A percentile compares a stretch with the other conserved stretches of the same genome.
Evolutionary conservation across 1,139 yeast species (phyloP).

Genomic region (Nakaseomyces sp.): DNA sequence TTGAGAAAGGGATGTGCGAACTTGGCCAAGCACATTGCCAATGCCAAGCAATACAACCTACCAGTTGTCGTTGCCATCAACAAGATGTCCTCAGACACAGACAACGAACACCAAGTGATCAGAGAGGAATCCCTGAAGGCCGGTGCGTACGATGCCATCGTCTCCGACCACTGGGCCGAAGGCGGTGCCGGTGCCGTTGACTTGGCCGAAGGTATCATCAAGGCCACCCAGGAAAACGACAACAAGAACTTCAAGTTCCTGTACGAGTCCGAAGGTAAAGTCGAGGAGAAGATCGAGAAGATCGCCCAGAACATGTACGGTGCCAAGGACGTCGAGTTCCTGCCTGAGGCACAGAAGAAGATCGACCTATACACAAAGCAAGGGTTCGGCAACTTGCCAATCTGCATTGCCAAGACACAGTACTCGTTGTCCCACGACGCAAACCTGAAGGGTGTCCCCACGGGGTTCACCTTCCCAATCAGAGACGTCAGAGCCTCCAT

Average conservation of each 20-base stretch:
- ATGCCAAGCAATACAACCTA: slow-evolving; percentile 78
- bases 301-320: slow-evolving; percentile 74
- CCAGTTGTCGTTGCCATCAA: slow-evolving; percentile 96
- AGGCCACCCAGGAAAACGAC: slow-evolving; percentile 47
- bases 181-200: slow-evolving; percentile 93
- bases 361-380: slow-evolving; percentile 57
- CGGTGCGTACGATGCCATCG: slow-evolving; percentile 93
- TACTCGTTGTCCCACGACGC: slow-evolving; percentile 78
- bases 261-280: slow-evolving; percentile 59
- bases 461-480: slow-evolving; percentile 68
- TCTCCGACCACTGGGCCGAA: slow-evolving; percentile 95
- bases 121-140: slow-evolving; percentile 78
- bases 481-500: slow-evolving; percentile 73
- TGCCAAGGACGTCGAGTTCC: slow-evolving; percentile 57
- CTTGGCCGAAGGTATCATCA: slow-evolving; percentile 77
- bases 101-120: slow-evolving; percentile 74
- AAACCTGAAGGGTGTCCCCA: slow-evolving; percentile 72
- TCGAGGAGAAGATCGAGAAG: slow-evolving; percentile 63
- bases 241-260: slow-evolving; percentile 56
- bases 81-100: slow-evolving; percentile 80
- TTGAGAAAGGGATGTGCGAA: slow-evolving; percentile 80
- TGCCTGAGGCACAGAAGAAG: slow-evolving; percentile 58
- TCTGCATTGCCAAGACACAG: slow-evolving; percentile 79
- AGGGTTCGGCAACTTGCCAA: slow-evolving; percentile 67
- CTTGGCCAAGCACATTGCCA: slow-evolving; percentile 82